Percentiles rank a stretch among this genome's conserved stretches.
These are phyloP conservation scores for Pseudogymnoascus sp. DNA, from an alignment of 2,329 filamentous ascomycete genomes.

Conservation along the genomic window DNA sequence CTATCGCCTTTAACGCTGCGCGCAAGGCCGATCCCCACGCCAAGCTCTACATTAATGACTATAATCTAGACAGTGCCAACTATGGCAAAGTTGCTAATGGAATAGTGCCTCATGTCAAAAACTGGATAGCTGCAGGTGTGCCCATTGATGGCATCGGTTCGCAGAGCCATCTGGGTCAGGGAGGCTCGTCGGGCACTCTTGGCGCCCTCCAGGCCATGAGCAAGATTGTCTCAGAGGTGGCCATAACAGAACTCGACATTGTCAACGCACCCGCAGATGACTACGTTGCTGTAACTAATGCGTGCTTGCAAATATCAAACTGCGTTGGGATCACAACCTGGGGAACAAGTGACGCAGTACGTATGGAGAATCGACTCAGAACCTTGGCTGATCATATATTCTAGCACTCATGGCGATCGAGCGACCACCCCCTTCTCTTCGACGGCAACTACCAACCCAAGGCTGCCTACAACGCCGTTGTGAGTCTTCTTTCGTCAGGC, in stretches of 20 bases:
- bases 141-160: conserved; percentile 54
- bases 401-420: conserved; percentile 41
- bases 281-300: conserved; percentile 24
- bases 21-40: conserved; percentile 53
- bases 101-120: conserved; percentile 28
- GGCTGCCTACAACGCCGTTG: conserved; percentile 35
- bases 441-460: conserved; percentile 45
- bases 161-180: conserved; percentile 18
- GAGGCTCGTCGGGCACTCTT: conserved; percentile 11
- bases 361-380: too few species aligned
- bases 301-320: conserved; percentile 12
- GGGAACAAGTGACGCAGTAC: conserved; percentile 29
- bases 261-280: conserved; percentile 34
- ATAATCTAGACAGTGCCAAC: conserved; percentile 52
- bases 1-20: conserved; percentile 55
- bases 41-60: conserved; percentile 67
- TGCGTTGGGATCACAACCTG: conserved; percentile 21
- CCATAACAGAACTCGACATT: conserved; percentile 56
- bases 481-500: too few species aligned
- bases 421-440: conserved; percentile 44
- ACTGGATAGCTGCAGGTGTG: conserved; percentile 49
- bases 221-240: conserved; percentile 48
- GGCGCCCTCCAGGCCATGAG: conserved; percentile 24
- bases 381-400: too few species aligned
- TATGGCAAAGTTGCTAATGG: conserved; percentile 50